Evolutionary conservation across 225 moss, liverwort and hornwort species (phyloP).

Genomic region (Climacium dendroides): DNA sequence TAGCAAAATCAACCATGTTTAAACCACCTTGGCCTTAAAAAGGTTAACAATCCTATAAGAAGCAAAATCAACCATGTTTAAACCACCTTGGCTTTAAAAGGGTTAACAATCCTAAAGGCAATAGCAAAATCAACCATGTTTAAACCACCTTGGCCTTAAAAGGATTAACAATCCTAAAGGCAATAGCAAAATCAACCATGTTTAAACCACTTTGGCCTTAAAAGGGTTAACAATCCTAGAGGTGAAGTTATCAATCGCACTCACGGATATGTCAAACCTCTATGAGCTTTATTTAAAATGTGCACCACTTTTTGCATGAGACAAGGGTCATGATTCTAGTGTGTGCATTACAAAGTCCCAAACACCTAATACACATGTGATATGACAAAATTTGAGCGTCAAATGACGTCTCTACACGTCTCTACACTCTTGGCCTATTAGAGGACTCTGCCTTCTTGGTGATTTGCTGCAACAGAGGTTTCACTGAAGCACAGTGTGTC

Average conservation of each 20-base stretch:
- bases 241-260: no score
- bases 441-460: constrained; percentile 20
- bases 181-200: no score
- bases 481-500: constrained; percentile 50
- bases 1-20: no score
- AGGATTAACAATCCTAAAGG: no score
- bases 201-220: no score
- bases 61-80: no score
- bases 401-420: background rate
- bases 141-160: no score
- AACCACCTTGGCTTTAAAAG: no score
- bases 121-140: no score
- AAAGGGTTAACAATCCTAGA: background rate
- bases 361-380: background rate
- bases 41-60: no score
- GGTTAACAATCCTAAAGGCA: no score
- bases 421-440: background rate
- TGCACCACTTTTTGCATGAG: background rate
- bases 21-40: no score
- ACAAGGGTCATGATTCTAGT: background rate
- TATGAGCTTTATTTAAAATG: background rate
- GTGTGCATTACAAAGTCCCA: background rate
- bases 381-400: background rate
- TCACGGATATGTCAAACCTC: background rate
- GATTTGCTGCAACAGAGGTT: constrained; percentile 40